Evolutionary conservation across 495 filamentous ascomycete species (phyloP), one percentile per base, ranked within the genome.

Genomic region (Coniosporium apollinis): DNA sequence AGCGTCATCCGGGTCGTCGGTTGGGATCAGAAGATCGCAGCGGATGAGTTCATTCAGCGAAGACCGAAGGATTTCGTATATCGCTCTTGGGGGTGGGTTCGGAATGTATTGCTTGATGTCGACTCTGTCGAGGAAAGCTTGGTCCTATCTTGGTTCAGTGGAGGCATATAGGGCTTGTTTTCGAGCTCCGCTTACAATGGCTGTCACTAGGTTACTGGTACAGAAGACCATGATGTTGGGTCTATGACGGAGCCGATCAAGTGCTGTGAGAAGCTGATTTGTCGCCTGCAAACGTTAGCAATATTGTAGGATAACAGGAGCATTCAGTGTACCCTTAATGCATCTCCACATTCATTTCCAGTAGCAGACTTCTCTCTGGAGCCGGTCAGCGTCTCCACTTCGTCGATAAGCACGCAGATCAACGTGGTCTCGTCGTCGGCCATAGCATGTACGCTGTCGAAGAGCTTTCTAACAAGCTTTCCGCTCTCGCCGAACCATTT

Each of bases 401-500:
- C 68, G 43, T 73, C 69, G 35, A 74, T 60, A 10, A 74, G 38
- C 1, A 74, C 55, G 28, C 59, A 61, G 10, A 70, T 45, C 28
- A 72, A 58, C 3, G 53, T 52, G 19, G 55, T 45, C 4, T 59
- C 51, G 33, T 70, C 63, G 36, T 57, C 52, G 3, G 66, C 51
- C 33, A 67, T 48, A 5, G 37, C 31, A 36, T 53, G 49, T 30
- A 74, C 60, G 19, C 43, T 42, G n/a, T 65, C 60, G 45, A 74
- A 72, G 36, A 62, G 34, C 28, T 51, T 58, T 14, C 50, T 51
- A 13, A 74, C 58, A 6, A 64, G 48, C 44, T 70, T 72, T n/a
- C 64, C 60, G 32, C 66, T 69, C 44, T 71, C 67, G 11, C 64
- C 57, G 42, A 69, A 71, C 44, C 52, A 71, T 37, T 61, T 66